Base-by-base conservation (phyloP, 495 filamentous ascomycete species). In the Penicillium lagena region DNA sequence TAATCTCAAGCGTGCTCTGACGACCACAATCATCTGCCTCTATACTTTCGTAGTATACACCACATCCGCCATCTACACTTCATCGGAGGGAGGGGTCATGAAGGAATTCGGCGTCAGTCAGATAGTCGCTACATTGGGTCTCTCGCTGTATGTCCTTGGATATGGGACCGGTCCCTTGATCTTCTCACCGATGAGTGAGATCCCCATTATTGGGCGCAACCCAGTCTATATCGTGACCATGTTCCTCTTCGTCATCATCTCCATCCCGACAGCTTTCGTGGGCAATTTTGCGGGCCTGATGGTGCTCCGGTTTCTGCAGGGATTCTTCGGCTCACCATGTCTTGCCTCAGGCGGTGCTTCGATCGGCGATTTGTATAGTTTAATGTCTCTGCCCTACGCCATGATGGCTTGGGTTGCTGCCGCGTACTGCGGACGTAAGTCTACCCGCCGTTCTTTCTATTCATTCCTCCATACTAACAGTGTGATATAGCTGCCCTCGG, bases 271-370 rank as follows among this genome's bases (percentile, higher is more conserved):
- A 3, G 70, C 73, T 1, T 51, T 76, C 0, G 71, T 72, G 29
- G 49, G 64, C 35, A 73, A 73, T 50, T 73, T 78, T 36, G 42
- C 64, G 1, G 73, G 73, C 9, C 52, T 78, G 9, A 52, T 78
- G 37, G 70, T 72, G 1, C 63, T 78, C 0, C 72, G 75, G 7
- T 78, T 78, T 55, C 55, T 78, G 30, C 71, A 71, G 32, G 75
- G 75, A n/a, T 77, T 78, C 63, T 77, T 78, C 39, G 75, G 75
- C 30, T 60, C 54, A 6, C 75, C 73, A 7, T 75, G 70, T 54
- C 62, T 78, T 4, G 75, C 75, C 7, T 75, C 70, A 2, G 77
- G 77, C 27, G 77, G 77, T 27, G 78, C 78, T 7, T 72, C 71
- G 1, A 65, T 81, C 38, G 63, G 70, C 42, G 75, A 80, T 49